Base-by-base conservation (phyloP, 2,329 filamentous ascomycete species). In the Clathrospora elynae region DNA sequence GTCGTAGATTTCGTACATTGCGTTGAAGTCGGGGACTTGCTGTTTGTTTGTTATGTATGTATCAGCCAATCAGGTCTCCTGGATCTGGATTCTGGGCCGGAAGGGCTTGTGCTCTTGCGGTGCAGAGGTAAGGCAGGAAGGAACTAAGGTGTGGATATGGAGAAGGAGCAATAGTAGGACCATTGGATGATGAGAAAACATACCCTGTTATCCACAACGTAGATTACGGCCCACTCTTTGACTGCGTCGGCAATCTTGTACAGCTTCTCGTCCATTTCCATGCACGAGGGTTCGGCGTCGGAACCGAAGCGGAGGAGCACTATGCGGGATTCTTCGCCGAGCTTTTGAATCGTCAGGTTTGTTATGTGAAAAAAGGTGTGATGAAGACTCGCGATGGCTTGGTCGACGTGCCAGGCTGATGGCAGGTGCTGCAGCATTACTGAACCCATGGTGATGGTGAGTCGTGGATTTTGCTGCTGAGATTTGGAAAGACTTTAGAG, bases 381-480 rank as follows among this genome's bases (percentile, higher is more conserved):
- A 24, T 12, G 29, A 2, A 7, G 19, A 40, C 45, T 35, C 43
- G 61, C 51, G 65, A 96, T 96, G 59, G 90, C 90, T 75, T 96
- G 90, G 77, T 96, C 92, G 65, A 97, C 92, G 72, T 97, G 92
- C 92, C 92, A 97, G 71, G 87, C 92, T 18, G 87, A 89, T 56
- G 82, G 81, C 30, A 97, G 81, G 72, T 96, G 90, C 30, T 91
- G 90, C 32, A 96, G 83, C 36, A 95, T 87, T 51, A 95, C 86
- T 60, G 90, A 95, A 61, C 89, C 89, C 81, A 83, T 84, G 14
- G 11, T 55, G 30, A 16, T 19, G 17, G 17, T 4, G 18, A 25
- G 20, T 13, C 9, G 13, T 5, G 6, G 12, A 6, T 12, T n/a
- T n/a, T n/a, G n/a, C n/a, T n/a, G n/a, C n/a, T n/a, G n/a, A n/a